A percentile compares a stretch with the other conserved stretches of the same genome.
Evolutionary conservation across 1,139 yeast species (phyloP).

Genomic region (Lizanozyma gosingica): DNA sequence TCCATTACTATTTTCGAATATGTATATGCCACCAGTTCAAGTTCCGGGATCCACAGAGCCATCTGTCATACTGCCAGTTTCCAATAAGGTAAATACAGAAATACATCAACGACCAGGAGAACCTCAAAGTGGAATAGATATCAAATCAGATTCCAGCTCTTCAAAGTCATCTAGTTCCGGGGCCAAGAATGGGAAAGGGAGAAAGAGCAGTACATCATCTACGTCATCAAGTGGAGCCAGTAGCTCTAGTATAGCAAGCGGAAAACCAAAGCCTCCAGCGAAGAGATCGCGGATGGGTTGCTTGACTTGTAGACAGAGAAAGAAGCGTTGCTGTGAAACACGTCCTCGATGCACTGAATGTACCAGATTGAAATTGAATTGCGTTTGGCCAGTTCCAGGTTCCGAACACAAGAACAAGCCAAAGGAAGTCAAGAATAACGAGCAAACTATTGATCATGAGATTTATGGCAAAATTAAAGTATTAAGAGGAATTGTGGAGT

Average conservation of each 20-base stretch:
- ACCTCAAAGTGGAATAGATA: background rate
- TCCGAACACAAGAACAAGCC: conserved; percentile 41
- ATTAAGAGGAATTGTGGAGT: conserved; percentile 52
- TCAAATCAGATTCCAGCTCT: conserved; percentile 2
- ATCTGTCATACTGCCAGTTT: too few relatives aligned
- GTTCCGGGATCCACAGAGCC: background rate
- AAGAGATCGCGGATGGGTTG: conserved; percentile 40
- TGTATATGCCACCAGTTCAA: background rate
- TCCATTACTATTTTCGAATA: background rate
- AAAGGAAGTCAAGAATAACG: conserved; percentile 39
- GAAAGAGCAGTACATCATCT: background rate
- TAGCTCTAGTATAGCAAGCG: background rate
- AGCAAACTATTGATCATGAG: conserved; percentile 41
- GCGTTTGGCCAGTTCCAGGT: conserved; percentile 42
- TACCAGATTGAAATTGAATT: conserved; percentile 27
- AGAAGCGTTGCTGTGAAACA: conserved; percentile 37
- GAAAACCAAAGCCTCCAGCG: conserved; percentile 8
- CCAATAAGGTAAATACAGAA: too few relatives aligned
- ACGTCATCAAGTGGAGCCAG: background rate
- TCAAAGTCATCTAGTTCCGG: conserved; percentile 1
- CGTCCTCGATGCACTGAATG: conserved; percentile 37
- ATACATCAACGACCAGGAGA: too few relatives aligned
- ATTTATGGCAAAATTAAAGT: conserved; percentile 53
- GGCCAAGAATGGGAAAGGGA: background rate
- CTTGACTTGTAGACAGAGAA: conserved; percentile 37